Percentiles rank a stretch among this genome's conserved stretches.
Evolutionary conservation across 1,139 yeast genomes (phyloP).

Genomic region (Geotrichum aggregatum): DNA sequence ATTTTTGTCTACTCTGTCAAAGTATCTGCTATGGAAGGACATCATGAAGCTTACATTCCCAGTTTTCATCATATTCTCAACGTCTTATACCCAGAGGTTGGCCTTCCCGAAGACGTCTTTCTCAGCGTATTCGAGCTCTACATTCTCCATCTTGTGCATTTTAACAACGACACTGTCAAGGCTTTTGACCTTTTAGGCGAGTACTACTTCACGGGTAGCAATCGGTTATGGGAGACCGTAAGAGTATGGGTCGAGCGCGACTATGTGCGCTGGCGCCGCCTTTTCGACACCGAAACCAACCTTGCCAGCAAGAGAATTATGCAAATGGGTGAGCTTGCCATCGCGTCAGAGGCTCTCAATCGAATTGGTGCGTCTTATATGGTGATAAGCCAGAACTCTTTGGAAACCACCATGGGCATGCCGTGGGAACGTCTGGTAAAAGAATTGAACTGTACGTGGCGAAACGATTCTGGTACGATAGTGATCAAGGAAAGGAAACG

Average conservation of each 20-base stretch:
- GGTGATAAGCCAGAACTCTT: neutral
- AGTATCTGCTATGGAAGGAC: slow-evolving; percentile 10
- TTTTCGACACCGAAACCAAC: slow-evolving; percentile 7
- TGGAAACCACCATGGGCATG: slow-evolving; percentile 10
- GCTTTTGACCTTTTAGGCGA: slow-evolving; percentile 16
- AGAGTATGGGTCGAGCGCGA: slow-evolving; percentile 16
- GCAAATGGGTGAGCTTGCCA: slow-evolving; percentile 14
- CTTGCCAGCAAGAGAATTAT: slow-evolving; percentile 9
- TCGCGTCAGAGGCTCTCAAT: slow-evolving; percentile 4
- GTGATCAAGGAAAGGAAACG: slow-evolving; percentile 1
- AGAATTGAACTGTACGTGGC: slow-evolving; percentile 7
- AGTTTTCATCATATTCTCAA: slow-evolving; percentile 10
- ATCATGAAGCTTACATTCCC: slow-evolving; percentile 14
- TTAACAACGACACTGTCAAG: slow-evolving; percentile 8
- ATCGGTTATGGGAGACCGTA: slow-evolving; percentile 13
- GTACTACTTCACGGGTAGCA: neutral
- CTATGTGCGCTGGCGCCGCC: slow-evolving; percentile 16
- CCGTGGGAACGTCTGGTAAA: slow-evolving; percentile 6
- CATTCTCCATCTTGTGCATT: slow-evolving; percentile 15
- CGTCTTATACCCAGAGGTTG: slow-evolving; percentile 9
- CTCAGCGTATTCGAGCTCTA: slow-evolving; percentile 12
- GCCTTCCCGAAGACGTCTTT: slow-evolving; percentile 6
- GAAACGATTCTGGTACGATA: neutral
- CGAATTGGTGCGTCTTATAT: slow-evolving; percentile 6
- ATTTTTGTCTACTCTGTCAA: slow-evolving; percentile 13